Percentiles rank a stretch among this genome's conserved stretches.
Conservation (phyloP, 1,284 basidiomycete species). For the Cystobasidiaceae sp. region DNA sequence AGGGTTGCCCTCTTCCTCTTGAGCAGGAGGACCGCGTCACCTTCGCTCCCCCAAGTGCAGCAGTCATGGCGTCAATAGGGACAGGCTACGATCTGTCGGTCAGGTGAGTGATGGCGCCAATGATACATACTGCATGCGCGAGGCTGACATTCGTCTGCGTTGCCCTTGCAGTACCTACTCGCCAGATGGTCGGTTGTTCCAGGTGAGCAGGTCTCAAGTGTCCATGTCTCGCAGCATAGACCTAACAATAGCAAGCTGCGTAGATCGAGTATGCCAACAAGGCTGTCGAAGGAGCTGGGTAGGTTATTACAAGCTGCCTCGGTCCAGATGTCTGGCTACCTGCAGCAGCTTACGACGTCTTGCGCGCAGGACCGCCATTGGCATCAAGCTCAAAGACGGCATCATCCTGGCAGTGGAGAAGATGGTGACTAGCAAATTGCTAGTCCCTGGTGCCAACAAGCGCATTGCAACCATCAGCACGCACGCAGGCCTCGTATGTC, state of each 20-base stretch:
- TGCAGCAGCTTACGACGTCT: conserved; percentile 7
- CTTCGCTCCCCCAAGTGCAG: too few relatives aligned
- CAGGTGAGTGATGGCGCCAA: conserved; percentile 13
- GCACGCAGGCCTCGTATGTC: conserved; percentile 78
- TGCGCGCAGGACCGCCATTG: conserved; percentile 30
- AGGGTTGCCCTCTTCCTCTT: background rate
- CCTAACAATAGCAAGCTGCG: background rate
- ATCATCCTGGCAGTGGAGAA: conserved; percentile 95
- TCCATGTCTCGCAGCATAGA: too few relatives aligned
- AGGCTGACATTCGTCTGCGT: background rate
- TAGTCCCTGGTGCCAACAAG: conserved; percentile 87
- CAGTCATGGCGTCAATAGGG: conserved; percentile 32
- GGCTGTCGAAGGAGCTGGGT: conserved; percentile 93
- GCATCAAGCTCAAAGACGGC: conserved; percentile 83
- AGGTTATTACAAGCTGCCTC: background rate
- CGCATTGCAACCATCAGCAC: conserved; percentile 89
- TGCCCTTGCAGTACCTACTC: conserved; percentile 27
- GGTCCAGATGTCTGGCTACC: background rate
- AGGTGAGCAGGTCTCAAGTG: conserved; percentile 23
- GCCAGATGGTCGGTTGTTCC: conserved; percentile 33
- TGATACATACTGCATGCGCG: too few relatives aligned
- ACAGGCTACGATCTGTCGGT: conserved; percentile 34
- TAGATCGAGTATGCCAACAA: conserved; percentile 98
- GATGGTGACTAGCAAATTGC: conserved; percentile 91
- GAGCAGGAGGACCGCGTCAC: conserved; percentile 25